Conservation (phyloP, 2,329 filamentous ascomycete species). For the Colletotrichum sidae region DNA sequence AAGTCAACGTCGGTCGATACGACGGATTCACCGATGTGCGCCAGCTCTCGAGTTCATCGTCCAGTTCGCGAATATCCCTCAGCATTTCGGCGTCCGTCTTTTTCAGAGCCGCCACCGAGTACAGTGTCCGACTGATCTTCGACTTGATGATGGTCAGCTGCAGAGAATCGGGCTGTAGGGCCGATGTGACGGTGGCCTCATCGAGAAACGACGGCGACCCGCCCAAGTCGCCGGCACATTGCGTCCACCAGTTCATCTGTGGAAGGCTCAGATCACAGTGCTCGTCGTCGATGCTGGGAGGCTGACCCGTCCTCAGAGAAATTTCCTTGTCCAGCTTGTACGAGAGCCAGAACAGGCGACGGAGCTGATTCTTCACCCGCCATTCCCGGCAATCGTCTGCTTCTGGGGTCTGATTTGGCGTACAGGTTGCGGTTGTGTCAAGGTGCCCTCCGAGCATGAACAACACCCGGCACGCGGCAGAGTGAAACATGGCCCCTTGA, state of each 20-base stretch:
- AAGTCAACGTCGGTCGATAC: conserved; percentile 60
- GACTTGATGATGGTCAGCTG: conserved; percentile 64
- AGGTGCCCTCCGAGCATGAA: conserved; percentile 62
- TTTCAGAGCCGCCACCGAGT: conserved; percentile 58
- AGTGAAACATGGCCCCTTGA: conserved; percentile 55
- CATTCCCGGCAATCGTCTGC: conserved; percentile 32
- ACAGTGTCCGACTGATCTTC: conserved; percentile 59
- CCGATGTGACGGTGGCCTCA: conserved; percentile 24
- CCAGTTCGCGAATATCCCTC: conserved; percentile 65
- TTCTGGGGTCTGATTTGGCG: conserved; percentile 25
- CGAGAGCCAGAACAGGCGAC: conserved; percentile 65
- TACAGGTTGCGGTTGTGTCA: conserved; percentile 25
- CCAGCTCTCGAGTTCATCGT: conserved; percentile 68
- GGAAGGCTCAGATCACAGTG: conserved; percentile 65
- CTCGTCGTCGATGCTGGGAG: conserved; percentile 61
- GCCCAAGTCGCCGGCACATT: conserved; percentile 39
- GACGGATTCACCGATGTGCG: conserved; percentile 58
- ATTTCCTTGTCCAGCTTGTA: conserved; percentile 69
- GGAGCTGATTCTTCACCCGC: conserved; percentile 48
- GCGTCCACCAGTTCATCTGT: conserved; percentile 43
- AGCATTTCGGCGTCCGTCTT: conserved; percentile 67
- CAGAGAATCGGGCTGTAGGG: conserved; percentile 59
- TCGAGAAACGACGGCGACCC: conserved; percentile 31
- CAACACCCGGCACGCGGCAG: conserved; percentile 59
- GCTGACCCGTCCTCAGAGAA: conserved; percentile 63